These are phyloP conservation scores for Aspergillus neotritici DNA, from an alignment of 2,329 filamentous ascomycete genomes.

Conservation along the genomic window DNA sequence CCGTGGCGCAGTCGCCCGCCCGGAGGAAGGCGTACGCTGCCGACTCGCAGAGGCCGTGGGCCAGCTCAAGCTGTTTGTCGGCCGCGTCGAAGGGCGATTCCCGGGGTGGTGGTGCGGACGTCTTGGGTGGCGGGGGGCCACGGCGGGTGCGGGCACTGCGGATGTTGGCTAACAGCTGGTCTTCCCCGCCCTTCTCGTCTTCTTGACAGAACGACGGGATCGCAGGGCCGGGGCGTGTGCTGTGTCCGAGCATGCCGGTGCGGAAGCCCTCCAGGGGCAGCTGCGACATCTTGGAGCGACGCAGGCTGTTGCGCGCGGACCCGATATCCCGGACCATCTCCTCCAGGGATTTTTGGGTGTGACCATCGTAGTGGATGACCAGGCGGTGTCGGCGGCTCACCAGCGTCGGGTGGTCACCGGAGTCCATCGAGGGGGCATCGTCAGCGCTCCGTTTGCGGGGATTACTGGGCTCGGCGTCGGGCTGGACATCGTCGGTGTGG, in stretches of 20 bases:
- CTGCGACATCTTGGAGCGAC: constrained; percentile 67
- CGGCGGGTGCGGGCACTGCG: constrained; percentile 22
- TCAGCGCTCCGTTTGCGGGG: constrained; percentile 34
- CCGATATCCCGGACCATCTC: constrained; percentile 76
- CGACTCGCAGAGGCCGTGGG: constrained; percentile 75
- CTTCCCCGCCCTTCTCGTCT: constrained; percentile 3
- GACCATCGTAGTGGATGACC: constrained; percentile 87
- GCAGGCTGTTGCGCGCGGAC: constrained; percentile 72
- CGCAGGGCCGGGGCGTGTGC: not conserved
- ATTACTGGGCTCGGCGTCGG: constrained; percentile 12
- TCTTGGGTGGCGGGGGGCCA: constrained; percentile 34
- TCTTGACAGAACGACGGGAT: not conserved
- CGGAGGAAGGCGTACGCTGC: constrained; percentile 87
- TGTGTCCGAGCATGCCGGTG: constrained; percentile 12
- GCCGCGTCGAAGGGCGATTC: constrained; percentile 65
- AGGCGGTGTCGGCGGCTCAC: constrained; percentile 70
- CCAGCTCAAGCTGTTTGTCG: constrained; percentile 72
- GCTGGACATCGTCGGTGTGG: constrained; percentile 23
- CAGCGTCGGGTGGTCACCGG: constrained; percentile 37
- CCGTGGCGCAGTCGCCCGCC: constrained; percentile 74
- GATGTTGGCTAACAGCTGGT: constrained; percentile 15
- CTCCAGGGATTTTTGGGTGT: constrained; percentile 78
- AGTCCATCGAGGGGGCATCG: constrained; percentile 28
- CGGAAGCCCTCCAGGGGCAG: constrained; percentile 25
- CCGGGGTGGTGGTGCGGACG: constrained; percentile 43